Conservation (phyloP, 2,329 filamentous ascomycete species). For the Huntiella decipiens region DNA sequence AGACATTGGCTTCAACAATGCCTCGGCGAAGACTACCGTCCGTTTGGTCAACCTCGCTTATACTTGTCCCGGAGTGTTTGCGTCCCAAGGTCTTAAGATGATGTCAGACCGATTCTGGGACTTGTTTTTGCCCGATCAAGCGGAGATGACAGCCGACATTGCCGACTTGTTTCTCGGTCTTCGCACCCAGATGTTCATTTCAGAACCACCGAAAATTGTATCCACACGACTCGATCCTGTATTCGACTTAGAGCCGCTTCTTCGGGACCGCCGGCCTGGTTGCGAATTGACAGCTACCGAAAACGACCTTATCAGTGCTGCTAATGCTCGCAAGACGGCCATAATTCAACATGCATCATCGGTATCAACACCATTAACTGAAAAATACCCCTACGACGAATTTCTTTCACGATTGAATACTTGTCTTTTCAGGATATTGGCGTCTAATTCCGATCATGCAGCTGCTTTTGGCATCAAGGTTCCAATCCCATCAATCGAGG, state of each 20-base stretch:
- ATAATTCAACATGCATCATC: conserved; percentile 6
- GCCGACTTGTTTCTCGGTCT: conserved; percentile 10
- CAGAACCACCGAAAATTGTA: conserved; percentile 4
- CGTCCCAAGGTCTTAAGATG: conserved; percentile 20
- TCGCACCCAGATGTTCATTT: conserved; percentile 11
- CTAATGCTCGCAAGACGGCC: conserved; percentile 5
- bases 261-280: conserved; percentile 6
- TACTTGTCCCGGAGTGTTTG: conserved; percentile 10
- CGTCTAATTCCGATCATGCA: conserved; percentile 19
- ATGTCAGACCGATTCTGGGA: conserved; percentile 25
- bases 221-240: conserved; percentile 9
- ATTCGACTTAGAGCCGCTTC: conserved; percentile 8
- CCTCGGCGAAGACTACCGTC: conserved; percentile 14
- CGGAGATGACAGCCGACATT: conserved; percentile 10
- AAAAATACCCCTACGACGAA: conserved; percentile 18
- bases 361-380: neutral
- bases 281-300: conserved; percentile 8
- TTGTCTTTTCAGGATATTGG: conserved; percentile 19
- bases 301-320: conserved; percentile 8
- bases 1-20: conserved; percentile 21
- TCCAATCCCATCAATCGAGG: conserved; percentile 16
- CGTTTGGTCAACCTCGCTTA: conserved; percentile 11
- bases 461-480: conserved; percentile 20
- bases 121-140: conserved; percentile 19
- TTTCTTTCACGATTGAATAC: conserved; percentile 19